Evolutionary conservation across 139 green algal species (phyloP), one percentile per base, ranked within the genome.

Genomic region (Marvania coccoides): DNA sequence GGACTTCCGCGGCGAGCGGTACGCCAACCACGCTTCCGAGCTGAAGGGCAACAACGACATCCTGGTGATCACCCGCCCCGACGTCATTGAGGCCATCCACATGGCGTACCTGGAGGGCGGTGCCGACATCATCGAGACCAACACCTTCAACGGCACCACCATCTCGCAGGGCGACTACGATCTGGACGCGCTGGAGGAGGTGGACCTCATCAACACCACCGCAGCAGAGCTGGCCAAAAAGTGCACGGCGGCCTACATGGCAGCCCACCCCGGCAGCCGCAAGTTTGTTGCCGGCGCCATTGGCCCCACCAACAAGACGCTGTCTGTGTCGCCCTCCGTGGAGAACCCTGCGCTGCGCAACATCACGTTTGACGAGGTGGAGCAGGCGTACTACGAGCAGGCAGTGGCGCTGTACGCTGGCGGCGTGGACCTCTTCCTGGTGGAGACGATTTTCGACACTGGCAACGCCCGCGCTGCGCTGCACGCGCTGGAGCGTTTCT

Each of bases 361-460:
- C 66, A 90, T 90, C 78, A 98, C 91, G 0, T 98, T 91, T 58
- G 93, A 98, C 53, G 93, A 98, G 83, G 85, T 98, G 33, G 90
- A 95, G 57, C 70, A 87, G 29, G 86, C 91, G 0, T 98, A 98
- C 85, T 94, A 89, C 67, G 78, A 95, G 76, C 93, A 98, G 83
- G 77, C 82, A 8, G 65, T 82, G 45, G 91, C 78, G 2, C 82
- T 98, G 75, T 79, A 89, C 30, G 89, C 89, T 34, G 93, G 90
- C 23, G 93, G 93, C 23, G 87, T 96, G 29, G 93, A 98, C 76
- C 23, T 98, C 73, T 91, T 98, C 67, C 74, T 98, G 61, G 90
- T 98, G 61, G 93, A 98, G 83, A 98, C 93, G 35, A 98, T 98
- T 80, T 98, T 98, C 62, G 93, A 98, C 83, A 98, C 93, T 8